Percentiles rank a stretch among this genome's conserved stretches.
Conservation (phyloP, 225 moss, liverwort and hornwort species). For the Sphagnum contortum region DNA sequence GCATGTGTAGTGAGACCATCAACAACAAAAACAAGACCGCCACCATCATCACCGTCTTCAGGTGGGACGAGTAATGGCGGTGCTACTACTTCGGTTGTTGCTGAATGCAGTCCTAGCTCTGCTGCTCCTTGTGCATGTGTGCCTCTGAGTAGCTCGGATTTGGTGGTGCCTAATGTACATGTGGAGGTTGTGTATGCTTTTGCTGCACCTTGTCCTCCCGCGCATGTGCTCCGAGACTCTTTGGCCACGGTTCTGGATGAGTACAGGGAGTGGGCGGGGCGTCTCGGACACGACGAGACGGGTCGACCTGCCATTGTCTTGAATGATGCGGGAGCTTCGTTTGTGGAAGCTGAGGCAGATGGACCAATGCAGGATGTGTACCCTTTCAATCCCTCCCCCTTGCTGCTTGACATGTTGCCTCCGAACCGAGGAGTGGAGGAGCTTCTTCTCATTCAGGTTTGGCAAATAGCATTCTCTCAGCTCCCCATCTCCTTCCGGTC, state of each 20-base stretch:
- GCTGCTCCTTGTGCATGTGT: slow-evolving; percentile 7
- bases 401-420: slow-evolving; percentile 68
- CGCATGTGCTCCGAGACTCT: slow-evolving; percentile 33
- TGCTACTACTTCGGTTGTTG: too few relatives aligned
- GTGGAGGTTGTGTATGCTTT: slow-evolving; percentile 89
- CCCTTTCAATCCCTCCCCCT: slow-evolving; percentile 71
- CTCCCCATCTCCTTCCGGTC: too few relatives aligned
- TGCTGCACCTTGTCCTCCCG: slow-evolving; percentile 18
- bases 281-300: slow-evolving; percentile 40
- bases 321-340: slow-evolving; percentile 54
- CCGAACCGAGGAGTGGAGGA: slow-evolving; percentile 64
- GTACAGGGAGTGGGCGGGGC: slow-evolving; percentile 80
- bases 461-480: too few relatives aligned
- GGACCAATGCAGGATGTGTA: slow-evolving; percentile 37
- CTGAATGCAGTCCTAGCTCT: too few relatives aligned
- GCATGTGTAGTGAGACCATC: slow-evolving; percentile 38
- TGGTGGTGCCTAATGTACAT: slow-evolving; percentile 79
- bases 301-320: slow-evolving; percentile 65
- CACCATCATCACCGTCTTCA: neutral
- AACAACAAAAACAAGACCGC: too few relatives aligned
- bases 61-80: neutral
- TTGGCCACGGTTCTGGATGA: slow-evolving; percentile 40
- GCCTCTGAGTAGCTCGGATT: slow-evolving; percentile 64
- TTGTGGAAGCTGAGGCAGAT: slow-evolving; percentile 62
- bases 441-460: slow-evolving; percentile 79